Evolutionary conservation across 495 filamentous ascomycete genomes (phyloP).

Genomic region (Penicillium ochrochloron): DNA sequence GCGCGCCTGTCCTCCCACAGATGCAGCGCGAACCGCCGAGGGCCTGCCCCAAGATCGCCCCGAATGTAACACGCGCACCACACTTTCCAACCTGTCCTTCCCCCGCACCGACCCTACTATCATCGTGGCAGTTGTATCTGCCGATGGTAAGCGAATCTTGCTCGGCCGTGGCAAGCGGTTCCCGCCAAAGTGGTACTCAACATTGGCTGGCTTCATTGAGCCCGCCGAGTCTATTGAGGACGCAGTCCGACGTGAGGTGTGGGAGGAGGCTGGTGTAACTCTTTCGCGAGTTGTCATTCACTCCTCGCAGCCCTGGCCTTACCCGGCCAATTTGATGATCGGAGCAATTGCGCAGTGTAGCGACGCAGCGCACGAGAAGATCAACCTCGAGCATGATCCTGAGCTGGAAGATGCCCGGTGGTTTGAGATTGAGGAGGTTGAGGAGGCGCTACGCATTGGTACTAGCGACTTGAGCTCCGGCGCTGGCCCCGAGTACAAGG

Average conservation of each 20-base stretch:
- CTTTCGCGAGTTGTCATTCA: slow-evolving; percentile 90
- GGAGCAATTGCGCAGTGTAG: slow-evolving; percentile 85
- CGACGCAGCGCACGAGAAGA: slow-evolving; percentile 74
- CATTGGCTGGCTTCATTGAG: slow-evolving; percentile 93
- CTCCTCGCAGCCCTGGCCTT: slow-evolving; percentile 90
- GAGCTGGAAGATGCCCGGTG: slow-evolving; percentile 91
- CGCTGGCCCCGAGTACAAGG: slow-evolving; percentile 68
- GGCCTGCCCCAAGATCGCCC: slow-evolving; percentile 56
- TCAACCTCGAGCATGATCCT: slow-evolving; percentile 83
- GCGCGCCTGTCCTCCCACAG: slow-evolving; percentile 82
- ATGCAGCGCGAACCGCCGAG: slow-evolving; percentile 51
- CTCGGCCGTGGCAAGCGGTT: slow-evolving; percentile 85
- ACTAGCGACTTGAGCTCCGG: slow-evolving; percentile 69
- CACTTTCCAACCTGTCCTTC: slow-evolving; percentile 80
- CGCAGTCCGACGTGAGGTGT: slow-evolving; percentile 91
- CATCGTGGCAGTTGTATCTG: slow-evolving; percentile 87
- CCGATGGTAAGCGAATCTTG: slow-evolving; percentile 73
- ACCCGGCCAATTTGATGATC: slow-evolving; percentile 92
- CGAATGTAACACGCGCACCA: slow-evolving; percentile 71
- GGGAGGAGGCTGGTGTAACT: slow-evolving; percentile 88
- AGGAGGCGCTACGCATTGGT: slow-evolving; percentile 62
- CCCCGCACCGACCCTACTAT: slow-evolving; percentile 95
- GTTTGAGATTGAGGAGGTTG: slow-evolving; percentile 66
- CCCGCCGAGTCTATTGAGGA: slow-evolving; percentile 95
- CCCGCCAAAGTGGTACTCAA: slow-evolving; percentile 84